Conservation (phyloP, 2,329 filamentous ascomycete species). For the Colletotrichum coccodes region DNA sequence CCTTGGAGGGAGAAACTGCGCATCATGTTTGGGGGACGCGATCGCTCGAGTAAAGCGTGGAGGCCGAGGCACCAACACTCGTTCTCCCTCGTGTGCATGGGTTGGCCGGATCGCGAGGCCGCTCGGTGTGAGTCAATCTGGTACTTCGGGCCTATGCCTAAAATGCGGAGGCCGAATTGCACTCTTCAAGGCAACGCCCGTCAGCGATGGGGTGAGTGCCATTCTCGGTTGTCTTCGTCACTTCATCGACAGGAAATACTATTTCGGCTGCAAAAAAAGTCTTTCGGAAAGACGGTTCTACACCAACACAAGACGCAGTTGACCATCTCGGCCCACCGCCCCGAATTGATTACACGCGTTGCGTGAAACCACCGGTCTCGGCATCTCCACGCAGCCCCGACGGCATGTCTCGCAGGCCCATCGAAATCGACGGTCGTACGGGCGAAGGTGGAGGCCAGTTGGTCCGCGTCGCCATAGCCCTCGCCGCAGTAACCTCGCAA, state of each 20-base stretch:
- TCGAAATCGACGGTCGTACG: conserved; percentile 64
- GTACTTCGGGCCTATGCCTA: background rate
- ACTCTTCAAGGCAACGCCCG: background rate
- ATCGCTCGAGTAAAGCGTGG: background rate
- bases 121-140: background rate
- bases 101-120: background rate
- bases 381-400: background rate
- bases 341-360: background rate
- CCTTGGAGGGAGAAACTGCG: background rate
- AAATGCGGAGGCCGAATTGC: background rate
- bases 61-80: background rate
- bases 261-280: too few relatives aligned
- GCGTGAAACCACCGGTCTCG: background rate
- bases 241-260: too few relatives aligned
- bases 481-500: conserved; percentile 65
- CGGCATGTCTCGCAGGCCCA: conserved; percentile 39
- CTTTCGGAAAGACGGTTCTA: background rate
- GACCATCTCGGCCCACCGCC: too few relatives aligned
- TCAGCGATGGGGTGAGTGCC: too few relatives aligned
- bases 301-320: background rate
- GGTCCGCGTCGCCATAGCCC: conserved; percentile 63
- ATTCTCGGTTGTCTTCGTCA: background rate
- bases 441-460: conserved; percentile 73
- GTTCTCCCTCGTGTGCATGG: too few relatives aligned
- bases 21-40: background rate